Percentiles rank a stretch among this genome's conserved stretches.
Evolutionary conservation across 1,284 basidiomycete genomes (phyloP).

Genomic region (Laetiporus sulphureus): DNA sequence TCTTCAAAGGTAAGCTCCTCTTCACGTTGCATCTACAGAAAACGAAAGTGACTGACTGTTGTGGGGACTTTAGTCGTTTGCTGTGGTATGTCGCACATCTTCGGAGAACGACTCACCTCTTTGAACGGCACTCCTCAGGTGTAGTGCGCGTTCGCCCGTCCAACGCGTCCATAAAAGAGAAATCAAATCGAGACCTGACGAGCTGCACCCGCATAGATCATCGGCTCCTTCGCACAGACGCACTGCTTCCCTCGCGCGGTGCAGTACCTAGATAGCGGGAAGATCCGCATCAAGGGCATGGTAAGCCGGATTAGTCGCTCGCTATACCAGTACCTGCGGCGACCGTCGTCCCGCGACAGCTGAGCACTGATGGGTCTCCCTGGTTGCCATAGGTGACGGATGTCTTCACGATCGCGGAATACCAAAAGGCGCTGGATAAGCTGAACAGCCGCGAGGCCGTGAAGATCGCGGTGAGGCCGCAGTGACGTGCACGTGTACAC

Average conservation of each 20-base stretch:
- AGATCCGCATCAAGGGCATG: conserved; percentile 55
- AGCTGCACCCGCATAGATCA: conserved; percentile 41
- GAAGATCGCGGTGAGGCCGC: conserved; percentile 34
- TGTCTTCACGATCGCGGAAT: conserved; percentile 47
- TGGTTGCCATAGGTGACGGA: conserved; percentile 47
- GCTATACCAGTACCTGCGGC: not conserved
- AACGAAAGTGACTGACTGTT: too few species aligned
- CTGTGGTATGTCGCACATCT: conserved; percentile 8
- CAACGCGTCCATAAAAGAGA: conserved; percentile 55
- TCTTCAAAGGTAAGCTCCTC: conserved; percentile 52
- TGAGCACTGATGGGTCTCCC: too few species aligned
- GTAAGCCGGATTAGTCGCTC: conserved; percentile 21
- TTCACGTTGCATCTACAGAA: too few species aligned
- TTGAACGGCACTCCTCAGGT: conserved; percentile 5
- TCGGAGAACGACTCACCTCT: not conserved
- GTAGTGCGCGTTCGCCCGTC: conserved; percentile 49
- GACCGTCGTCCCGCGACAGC: not conserved
- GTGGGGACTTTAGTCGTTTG: conserved; percentile 15
- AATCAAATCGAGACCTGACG: conserved; percentile 50
- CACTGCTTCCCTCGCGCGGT: conserved; percentile 60
- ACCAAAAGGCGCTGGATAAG: conserved; percentile 55
- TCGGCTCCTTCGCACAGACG: conserved; percentile 55
- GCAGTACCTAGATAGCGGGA: conserved; percentile 53
- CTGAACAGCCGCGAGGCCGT: conserved; percentile 40
- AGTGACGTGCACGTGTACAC: too few species aligned